Evolutionary conservation across 2,329 filamentous ascomycete genomes (phyloP), one percentile per base, ranked within the genome.

Genomic region (Microdochium bolleyi): DNA sequence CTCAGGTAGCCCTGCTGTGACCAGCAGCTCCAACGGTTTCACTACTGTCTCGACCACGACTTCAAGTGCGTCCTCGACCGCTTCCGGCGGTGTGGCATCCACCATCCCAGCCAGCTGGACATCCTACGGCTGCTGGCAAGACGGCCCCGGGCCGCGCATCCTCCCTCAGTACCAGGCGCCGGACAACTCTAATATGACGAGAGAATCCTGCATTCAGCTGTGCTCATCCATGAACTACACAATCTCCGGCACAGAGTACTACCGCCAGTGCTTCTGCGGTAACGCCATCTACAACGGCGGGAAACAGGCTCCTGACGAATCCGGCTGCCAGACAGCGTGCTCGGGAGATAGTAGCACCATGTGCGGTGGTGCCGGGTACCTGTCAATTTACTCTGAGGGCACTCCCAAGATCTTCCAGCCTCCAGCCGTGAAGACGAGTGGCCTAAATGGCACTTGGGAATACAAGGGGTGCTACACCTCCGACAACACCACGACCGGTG

Each of bases 211-310:
- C 41, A 56, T 63, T 21, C 21, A 37, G 14, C 53, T 51, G 10
- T 64, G 62, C 30, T 54, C 57, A n/a, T 53, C 30, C 16, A 50
- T 56, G 11, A 58, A 58, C 1, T 67, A 66, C 49, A 57, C 54
- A 11, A 57, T 68, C 24, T 64, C 66, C 24, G 68, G 68, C 24
- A 55, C 68, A 49, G 67, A 70, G 53, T 70, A 71, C 53, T 62
- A 57, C 10, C 49, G 55, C 14, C 60, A 69, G 54, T 69, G 67
- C 55, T 68, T 61, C 52, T 61, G 60, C 50, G 59, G 60, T 24
- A 56, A 62, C 49, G 57, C 54, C 38, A 21, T 61, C 16, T 58
- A 57, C 13, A 58, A 60, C 21, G 59, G 59, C n/a, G 59, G 58
- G 21, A 57, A 52, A 24, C 24, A 34, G 30, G 8, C 56, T 25